Evolutionary conservation across 140 eudicot species (phyloP).

Genomic region (Oenanthe javanica): DNA sequence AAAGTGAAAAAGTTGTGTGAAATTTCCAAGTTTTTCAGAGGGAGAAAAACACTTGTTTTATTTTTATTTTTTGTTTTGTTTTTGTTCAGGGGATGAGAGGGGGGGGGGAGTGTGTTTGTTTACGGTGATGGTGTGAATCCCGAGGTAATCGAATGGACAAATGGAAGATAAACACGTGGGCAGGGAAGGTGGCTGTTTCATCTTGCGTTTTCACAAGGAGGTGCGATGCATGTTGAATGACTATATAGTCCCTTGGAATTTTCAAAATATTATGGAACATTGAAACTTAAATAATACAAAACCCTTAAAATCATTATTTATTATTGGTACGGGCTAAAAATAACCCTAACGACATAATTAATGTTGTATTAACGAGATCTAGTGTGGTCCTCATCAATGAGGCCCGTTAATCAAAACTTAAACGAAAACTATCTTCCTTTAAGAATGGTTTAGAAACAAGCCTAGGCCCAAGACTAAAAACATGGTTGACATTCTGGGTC

Average conservation of each 20-base stretch:
- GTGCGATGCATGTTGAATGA: not conserved
- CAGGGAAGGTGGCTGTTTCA: conserved; percentile 9
- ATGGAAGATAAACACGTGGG: conserved; percentile 24
- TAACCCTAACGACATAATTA: too few relatives aligned
- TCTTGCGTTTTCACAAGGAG: conserved; percentile 16
- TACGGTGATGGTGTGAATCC: conserved; percentile 24
- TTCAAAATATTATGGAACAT: too few relatives aligned
- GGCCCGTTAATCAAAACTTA: too few relatives aligned
- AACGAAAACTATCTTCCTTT: too few relatives aligned
- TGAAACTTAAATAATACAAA: too few relatives aligned
- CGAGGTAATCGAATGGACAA: conserved; percentile 18
- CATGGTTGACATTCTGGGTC: too few relatives aligned
- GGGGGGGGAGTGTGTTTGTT: conserved; percentile 10
- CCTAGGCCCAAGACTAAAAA: too few relatives aligned
- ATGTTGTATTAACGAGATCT: too few relatives aligned
- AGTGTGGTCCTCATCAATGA: too few relatives aligned
- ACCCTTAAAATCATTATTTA: too few relatives aligned
- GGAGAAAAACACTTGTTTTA: conserved; percentile 26
- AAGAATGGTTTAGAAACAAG: too few relatives aligned
- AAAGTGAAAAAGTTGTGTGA: conserved; percentile 15
- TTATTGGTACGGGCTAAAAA: too few relatives aligned
- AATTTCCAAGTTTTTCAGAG: conserved; percentile 13
- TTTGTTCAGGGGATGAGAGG: conserved; percentile 9
- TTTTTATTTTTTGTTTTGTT: not conserved
- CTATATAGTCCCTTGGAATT: not conserved